These are phyloP conservation scores for Meyerozyma guilliermondii DNA, from an alignment of 1,139 yeast genomes.

Conservation along the genomic window DNA sequence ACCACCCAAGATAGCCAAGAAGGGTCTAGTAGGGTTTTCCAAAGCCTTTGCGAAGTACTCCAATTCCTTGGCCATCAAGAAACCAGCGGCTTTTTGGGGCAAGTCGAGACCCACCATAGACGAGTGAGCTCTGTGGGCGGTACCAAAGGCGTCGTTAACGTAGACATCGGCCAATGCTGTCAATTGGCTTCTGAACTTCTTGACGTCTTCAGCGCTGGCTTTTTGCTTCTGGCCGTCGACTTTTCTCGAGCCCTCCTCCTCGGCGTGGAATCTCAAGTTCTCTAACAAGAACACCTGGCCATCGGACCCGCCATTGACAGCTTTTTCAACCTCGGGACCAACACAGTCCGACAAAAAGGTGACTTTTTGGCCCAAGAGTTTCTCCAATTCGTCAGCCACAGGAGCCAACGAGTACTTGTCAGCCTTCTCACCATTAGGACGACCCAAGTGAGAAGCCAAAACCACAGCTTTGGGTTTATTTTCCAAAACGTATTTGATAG, in stretches of 20 bases:
- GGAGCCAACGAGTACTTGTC: slow-evolving; percentile 88
- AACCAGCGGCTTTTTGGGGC: slow-evolving; percentile 94
- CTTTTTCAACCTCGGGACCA: slow-evolving; percentile 77
- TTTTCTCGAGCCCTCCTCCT: slow-evolving; percentile 87
- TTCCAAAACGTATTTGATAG: slow-evolving; percentile 87
- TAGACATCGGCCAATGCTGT: slow-evolving; percentile 91
- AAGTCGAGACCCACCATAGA: slow-evolving; percentile 95
- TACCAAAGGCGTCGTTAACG: slow-evolving; percentile 96
- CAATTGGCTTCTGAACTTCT: slow-evolving; percentile 79
- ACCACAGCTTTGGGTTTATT: slow-evolving; percentile 85
- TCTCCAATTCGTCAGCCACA: slow-evolving; percentile 78
- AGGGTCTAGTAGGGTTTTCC: slow-evolving; percentile 95
- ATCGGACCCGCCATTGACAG: slow-evolving; percentile 61
- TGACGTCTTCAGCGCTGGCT: slow-evolving; percentile 80
- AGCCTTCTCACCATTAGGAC: slow-evolving; percentile 89
- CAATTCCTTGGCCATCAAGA: slow-evolving; percentile 94
- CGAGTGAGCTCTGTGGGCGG: slow-evolving; percentile 99
- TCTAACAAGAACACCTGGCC: slow-evolving; percentile 83
- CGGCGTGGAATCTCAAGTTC: slow-evolving; percentile 95
- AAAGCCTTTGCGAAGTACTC: slow-evolving; percentile 95
- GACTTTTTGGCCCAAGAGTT: slow-evolving; percentile 64
- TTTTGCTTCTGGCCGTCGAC: slow-evolving; percentile 85
- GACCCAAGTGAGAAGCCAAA: slow-evolving; percentile 93
- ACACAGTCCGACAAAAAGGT: slow-evolving; percentile 83
- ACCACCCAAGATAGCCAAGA: slow-evolving; percentile 96